phyloP scores from a whole-genome alignment of 352 stramenopile genomes.

The Phytophthora hybrid region DNA sequence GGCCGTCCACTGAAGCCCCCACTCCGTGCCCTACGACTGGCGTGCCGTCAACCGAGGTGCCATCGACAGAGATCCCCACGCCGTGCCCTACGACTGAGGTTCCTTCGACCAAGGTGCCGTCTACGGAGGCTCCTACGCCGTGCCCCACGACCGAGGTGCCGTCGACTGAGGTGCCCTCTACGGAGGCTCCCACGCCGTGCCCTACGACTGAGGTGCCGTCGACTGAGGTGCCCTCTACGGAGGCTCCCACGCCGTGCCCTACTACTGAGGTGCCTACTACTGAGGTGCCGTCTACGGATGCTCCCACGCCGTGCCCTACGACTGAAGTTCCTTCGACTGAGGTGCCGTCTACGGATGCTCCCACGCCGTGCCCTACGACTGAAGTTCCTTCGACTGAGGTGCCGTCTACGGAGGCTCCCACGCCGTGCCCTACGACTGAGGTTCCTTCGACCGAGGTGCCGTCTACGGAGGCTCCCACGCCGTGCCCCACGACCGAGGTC shows the following conservation, averaged over 20 bases:
- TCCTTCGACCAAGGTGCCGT: no score
- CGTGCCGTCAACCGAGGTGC: no score
- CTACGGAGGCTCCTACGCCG: no score
- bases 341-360: not conserved
- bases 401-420: constrained; percentile 7
- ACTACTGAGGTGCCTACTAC: constrained; percentile 18
- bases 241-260: constrained; percentile 20
- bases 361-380: constrained; percentile 26
- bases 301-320: constrained; percentile 21
- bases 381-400: constrained; percentile 7
- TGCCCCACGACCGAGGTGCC: no score
- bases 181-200: constrained; percentile 18
- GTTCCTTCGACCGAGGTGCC: constrained; percentile 6
- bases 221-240: constrained; percentile 13
- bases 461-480: constrained; percentile 12
- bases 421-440: constrained; percentile 26
- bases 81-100: no score
- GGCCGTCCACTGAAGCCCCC: not conserved
- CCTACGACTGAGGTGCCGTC: constrained; percentile 15
- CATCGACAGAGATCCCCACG: no score
- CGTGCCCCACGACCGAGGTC: constrained; percentile 11
- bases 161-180: not conserved
- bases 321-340: constrained; percentile 19
- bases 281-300: constrained; percentile 6
- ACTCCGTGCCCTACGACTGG: constrained; percentile 30